Conservation (phyloP, 2,329 filamentous ascomycete species). For the Neonectria sp. region DNA sequence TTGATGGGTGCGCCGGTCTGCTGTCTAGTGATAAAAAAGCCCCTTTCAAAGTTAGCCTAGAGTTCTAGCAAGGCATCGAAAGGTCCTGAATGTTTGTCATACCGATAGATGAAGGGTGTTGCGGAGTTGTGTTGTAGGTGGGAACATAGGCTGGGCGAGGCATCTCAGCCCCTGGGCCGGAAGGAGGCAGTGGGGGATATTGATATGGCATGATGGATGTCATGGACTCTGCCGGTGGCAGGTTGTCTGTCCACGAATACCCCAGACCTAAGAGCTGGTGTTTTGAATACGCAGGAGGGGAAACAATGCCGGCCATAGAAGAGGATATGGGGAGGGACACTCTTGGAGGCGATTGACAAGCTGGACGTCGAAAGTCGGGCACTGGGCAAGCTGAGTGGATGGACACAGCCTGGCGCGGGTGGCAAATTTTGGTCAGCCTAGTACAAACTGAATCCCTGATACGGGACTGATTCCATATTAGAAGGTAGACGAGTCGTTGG, state of each 20-base stretch:
- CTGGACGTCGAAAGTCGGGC: constrained; percentile 17
- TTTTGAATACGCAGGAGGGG: constrained; percentile 30
- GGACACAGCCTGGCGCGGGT: constrained; percentile 18
- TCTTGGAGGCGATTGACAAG: constrained; percentile 8
- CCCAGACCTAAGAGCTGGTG: constrained; percentile 25
- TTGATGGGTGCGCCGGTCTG: constrained; percentile 57
- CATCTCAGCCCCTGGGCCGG: constrained; percentile 59
- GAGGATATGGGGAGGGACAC: constrained; percentile 15
- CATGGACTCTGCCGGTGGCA: constrained; percentile 34
- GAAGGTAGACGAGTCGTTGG: constrained; percentile 13
- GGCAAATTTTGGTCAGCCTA: constrained; percentile 25
- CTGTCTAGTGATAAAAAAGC: constrained; percentile 66
- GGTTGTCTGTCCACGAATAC: constrained; percentile 28
- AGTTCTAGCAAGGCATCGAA: constrained; percentile 55
- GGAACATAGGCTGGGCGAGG: constrained; percentile 55
- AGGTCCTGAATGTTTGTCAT: constrained; percentile 53
- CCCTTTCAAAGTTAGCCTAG: constrained; percentile 60
- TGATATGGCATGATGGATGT: constrained; percentile 62
- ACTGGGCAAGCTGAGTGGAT: constrained; percentile 15
- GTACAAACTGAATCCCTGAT: constrained; percentile 14
- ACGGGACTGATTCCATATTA: constrained; percentile 22
- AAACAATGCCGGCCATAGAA: constrained; percentile 42
- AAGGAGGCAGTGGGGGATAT: constrained; percentile 61
- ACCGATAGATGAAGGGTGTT: constrained; percentile 50
- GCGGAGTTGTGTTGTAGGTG: constrained; percentile 49